Evolutionary conservation across 768 basidiomycete species (phyloP).

Genomic region (Fomitopsis serialis): DNA sequence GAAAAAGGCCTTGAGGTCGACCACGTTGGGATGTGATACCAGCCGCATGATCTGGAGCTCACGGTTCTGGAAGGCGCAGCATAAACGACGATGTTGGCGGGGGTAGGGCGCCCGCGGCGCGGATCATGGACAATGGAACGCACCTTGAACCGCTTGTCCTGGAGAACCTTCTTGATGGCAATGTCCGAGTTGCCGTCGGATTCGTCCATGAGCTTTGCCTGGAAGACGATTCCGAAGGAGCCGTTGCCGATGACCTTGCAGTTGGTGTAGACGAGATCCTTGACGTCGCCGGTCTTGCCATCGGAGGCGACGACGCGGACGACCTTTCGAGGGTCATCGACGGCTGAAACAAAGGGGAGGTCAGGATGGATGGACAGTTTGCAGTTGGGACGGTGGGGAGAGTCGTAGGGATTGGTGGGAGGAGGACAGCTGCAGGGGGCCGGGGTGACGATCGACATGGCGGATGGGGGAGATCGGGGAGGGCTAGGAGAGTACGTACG

Average conservation of each 20-base stretch:
- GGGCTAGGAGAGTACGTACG: slow-evolving; percentile 44
- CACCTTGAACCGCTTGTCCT: slow-evolving; percentile 99
- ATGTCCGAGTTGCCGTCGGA: slow-evolving; percentile 67
- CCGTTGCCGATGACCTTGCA: slow-evolving; percentile 99
- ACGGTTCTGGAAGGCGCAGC: slow-evolving; percentile 65
- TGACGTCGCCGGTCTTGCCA: slow-evolving; percentile 87
- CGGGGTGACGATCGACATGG: neutral
- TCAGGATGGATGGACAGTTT: slow-evolving; percentile 12
- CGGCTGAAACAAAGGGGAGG: slow-evolving; percentile 39
- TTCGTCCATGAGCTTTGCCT: slow-evolving; percentile 76
- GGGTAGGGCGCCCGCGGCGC: neutral
- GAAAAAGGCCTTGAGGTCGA: slow-evolving; percentile 96
- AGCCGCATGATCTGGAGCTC: slow-evolving; percentile 99
- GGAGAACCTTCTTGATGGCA: slow-evolving; percentile 99
- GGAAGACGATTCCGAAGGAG: slow-evolving; percentile 98
- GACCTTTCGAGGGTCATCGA: slow-evolving; percentile 95
- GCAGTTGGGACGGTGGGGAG: slow-evolving; percentile 6
- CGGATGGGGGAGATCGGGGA: slow-evolving; percentile 18
- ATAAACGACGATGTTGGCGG: neutral
- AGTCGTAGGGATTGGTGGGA: neutral
- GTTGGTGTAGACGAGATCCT: slow-evolving; percentile 90
- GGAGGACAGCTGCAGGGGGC: neutral
- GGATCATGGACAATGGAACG: slow-evolving; percentile 17
- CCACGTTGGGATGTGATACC: slow-evolving; percentile 95
- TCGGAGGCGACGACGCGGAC: slow-evolving; percentile 94